Conservation (phyloP, 352 stramenopile genomes). For the Pythium pyrilobum region DNA sequence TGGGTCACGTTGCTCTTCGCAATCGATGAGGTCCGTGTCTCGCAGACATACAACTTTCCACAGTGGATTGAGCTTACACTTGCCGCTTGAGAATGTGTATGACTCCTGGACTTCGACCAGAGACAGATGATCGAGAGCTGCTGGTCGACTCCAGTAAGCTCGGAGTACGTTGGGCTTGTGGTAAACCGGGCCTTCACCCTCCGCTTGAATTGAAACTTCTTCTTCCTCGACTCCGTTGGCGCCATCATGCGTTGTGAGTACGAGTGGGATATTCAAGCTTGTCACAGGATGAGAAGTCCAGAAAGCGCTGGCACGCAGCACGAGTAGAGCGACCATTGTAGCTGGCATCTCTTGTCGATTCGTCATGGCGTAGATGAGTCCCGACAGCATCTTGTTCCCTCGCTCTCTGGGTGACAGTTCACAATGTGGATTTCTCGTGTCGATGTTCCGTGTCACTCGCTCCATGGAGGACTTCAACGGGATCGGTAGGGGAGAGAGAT, state of each 20-base stretch:
- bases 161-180: neutral
- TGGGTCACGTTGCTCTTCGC: neutral
- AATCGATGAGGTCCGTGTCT: neutral
- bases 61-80: neutral
- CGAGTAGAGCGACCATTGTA: conserved; percentile 1
- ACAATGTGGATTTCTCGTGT: neutral
- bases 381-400: conserved; percentile 2
- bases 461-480: neutral
- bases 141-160: conserved; percentile 1
- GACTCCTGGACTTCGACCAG: neutral
- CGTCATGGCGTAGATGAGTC: conserved; percentile 3
- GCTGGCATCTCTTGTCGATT: conserved; percentile 9
- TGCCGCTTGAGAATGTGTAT: neutral
- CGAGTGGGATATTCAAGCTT: neutral
- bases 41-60: neutral
- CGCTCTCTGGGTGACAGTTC: neutral
- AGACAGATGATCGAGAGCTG: neutral
- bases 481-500: neutral
- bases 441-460: neutral
- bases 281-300: neutral
- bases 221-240: neutral
- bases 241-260: neutral
- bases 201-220: neutral
- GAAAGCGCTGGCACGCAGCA: neutral
- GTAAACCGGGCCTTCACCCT: neutral